Percentiles rank a stretch among this genome's conserved stretches.
phyloP scores from a whole-genome alignment of 2,329 filamentous ascomycete genomes.

The Neofusicoccum kwambonambiense region DNA sequence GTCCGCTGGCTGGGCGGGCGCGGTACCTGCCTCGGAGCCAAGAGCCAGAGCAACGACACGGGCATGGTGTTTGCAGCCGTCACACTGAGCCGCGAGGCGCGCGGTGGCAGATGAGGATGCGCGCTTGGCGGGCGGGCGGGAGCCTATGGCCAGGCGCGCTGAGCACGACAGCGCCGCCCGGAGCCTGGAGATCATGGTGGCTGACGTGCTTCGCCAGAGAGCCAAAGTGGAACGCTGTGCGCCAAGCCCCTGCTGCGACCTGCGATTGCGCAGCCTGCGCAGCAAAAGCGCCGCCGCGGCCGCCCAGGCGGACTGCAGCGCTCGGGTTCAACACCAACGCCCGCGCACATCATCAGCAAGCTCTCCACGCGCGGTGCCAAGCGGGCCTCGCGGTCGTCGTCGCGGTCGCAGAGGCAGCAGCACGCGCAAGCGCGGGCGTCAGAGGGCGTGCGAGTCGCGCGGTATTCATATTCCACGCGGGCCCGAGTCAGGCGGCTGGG shows the following conservation, averaged over 20 bases:
- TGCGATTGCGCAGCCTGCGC: neutral
- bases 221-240: conserved; percentile 6
- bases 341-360: neutral
- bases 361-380: neutral
- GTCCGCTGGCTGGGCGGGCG: neutral
- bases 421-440: conserved; percentile 7
- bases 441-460: conserved; percentile 10
- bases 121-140: neutral
- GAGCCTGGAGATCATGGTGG: neutral
- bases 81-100: neutral
- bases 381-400: neutral
- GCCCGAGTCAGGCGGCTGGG: conserved; percentile 2
- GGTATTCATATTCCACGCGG: conserved; percentile 1
- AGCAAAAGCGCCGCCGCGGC: neutral
- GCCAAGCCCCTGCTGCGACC: conserved; percentile 1
- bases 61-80: neutral
- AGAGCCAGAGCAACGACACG: neutral
- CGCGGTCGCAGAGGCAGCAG: neutral
- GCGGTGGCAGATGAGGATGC: conserved; percentile 9
- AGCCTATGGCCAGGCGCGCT: neutral
- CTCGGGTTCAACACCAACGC: neutral
- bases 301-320: neutral
- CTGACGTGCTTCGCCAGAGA: neutral
- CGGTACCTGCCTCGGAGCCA: neutral
- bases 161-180: neutral